These are phyloP conservation scores for Xerocomellus intermedius DNA, from an alignment of 768 basidiomycete genomes.

Conservation along the genomic window DNA sequence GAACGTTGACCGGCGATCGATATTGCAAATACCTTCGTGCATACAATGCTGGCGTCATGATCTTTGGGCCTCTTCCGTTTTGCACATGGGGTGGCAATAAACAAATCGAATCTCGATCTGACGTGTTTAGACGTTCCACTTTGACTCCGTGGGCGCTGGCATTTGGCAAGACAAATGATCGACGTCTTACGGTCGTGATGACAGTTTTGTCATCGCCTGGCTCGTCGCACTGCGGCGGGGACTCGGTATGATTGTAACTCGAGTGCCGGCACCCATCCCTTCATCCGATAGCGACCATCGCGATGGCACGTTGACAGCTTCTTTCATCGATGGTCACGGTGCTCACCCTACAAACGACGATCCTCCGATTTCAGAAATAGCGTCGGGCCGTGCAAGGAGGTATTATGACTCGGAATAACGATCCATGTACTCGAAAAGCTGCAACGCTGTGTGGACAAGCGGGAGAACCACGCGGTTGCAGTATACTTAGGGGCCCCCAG, in stretches of 20 bases:
- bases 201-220: conserved; percentile 3
- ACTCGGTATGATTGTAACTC: neutral
- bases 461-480: neutral
- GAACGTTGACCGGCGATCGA: conserved; percentile 6
- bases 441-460: neutral
- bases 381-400: neutral
- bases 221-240: neutral
- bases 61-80: neutral
- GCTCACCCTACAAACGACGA: conserved; percentile 5
- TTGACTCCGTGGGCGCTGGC: neutral
- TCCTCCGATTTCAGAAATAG: neutral
- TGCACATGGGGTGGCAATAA: neutral
- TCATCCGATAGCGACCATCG: conserved; percentile 1
- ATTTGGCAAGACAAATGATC: neutral
- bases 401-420: neutral
- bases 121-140: neutral
- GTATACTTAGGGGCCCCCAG: neutral
- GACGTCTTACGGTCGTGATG: neutral
- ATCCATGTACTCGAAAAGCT: neutral
- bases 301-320: neutral
- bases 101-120: conserved; percentile 1
- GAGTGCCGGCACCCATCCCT: neutral
- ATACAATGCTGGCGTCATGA: neutral
- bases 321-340: neutral
- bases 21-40: neutral